Base-by-base conservation (phyloP, 495 filamentous ascomycete species). In the Talaromyces stipitatus region DNA sequence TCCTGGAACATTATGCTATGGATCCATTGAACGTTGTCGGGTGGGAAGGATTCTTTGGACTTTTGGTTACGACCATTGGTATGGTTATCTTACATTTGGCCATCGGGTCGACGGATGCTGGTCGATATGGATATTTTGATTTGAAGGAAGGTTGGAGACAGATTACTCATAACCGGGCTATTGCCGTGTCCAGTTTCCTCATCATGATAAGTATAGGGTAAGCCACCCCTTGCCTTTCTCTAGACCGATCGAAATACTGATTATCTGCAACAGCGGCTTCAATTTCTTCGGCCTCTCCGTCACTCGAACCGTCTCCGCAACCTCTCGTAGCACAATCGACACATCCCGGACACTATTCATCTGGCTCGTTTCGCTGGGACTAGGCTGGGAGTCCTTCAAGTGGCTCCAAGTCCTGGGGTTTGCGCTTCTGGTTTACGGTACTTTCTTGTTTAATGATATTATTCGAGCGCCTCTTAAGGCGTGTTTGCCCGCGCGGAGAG, bases 151-250 rank as follows among this genome's bases (percentile, higher is more conserved):
- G 91, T 2, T 88, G 87, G 78, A 74, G 80, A 26, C 80, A 98
- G 72, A 80, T 98, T 59, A 79, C 81, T 2, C 67, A 81, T 22
- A 83, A 95, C 66, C 77, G 72, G n/a, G 62, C 79, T 1, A 83
- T 98, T 53, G 82, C 83, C 26, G 61, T 92, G 0, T 86, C 87
- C 6, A 92, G 88, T 50, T 23, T 97, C 14, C 66, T 92, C 38
- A 97, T 97, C 60, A 98, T 98, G 94, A 82, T 98, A 62, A 92
- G 87, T 66, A 97, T 98, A 65, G 91, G 91, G 86, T 94, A 81
- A 68, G 86, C 6, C 24, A 32, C 26, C 27, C 26, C 41, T 24
- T 45, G 3, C 8, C 2, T 38, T 52, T 23, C 2, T 18, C 36
- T 1, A 36, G 14, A 41, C 9, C 3, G n/a, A n/a, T n/a, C n/a